Evolutionary conservation across 2,329 filamentous ascomycete genomes (phyloP).

Genomic region (Neonectria ditissima): DNA sequence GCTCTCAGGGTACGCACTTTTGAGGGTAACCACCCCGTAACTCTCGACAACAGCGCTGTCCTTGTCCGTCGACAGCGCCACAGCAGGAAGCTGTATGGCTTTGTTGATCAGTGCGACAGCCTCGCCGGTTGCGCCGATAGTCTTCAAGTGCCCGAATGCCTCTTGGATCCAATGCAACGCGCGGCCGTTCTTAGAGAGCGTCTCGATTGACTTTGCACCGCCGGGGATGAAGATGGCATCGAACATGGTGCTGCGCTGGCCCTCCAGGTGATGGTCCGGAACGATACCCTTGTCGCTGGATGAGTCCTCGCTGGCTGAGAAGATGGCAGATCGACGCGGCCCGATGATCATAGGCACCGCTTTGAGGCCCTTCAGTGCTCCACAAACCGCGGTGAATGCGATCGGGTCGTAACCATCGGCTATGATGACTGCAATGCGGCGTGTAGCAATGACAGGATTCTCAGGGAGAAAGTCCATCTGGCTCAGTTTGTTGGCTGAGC

Average conservation of each 20-base stretch:
- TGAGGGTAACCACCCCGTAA: constrained; percentile 82
- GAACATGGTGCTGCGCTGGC: constrained; percentile 83
- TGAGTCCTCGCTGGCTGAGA: constrained; percentile 68
- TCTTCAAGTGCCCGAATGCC: constrained; percentile 84
- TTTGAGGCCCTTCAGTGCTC: constrained; percentile 69
- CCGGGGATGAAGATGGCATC: constrained; percentile 84
- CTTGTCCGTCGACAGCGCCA: constrained; percentile 53
- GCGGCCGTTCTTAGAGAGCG: constrained; percentile 76
- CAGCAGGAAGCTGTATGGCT: constrained; percentile 57
- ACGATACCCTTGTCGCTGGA: constrained; percentile 64
- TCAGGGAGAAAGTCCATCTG: constrained; percentile 75
- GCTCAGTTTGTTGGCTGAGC: constrained; percentile 74
- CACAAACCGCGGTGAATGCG: constrained; percentile 74
- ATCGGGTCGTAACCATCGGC: constrained; percentile 80
- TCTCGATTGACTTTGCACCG: constrained; percentile 71
- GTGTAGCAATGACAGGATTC: constrained; percentile 75
- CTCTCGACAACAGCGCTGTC: constrained; percentile 67
- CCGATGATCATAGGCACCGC: constrained; percentile 81
- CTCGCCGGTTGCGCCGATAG: constrained; percentile 81
- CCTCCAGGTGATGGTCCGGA: constrained; percentile 84
- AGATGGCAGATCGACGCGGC: constrained; percentile 74
- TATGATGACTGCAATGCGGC: constrained; percentile 76
- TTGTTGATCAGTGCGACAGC: constrained; percentile 71
- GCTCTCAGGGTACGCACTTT: constrained; percentile 63
- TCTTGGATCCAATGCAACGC: constrained; percentile 83